These are phyloP conservation scores for Suhomyces faveliae DNA, from an alignment of 805 yeast species.

Conservation along the genomic window DNA sequence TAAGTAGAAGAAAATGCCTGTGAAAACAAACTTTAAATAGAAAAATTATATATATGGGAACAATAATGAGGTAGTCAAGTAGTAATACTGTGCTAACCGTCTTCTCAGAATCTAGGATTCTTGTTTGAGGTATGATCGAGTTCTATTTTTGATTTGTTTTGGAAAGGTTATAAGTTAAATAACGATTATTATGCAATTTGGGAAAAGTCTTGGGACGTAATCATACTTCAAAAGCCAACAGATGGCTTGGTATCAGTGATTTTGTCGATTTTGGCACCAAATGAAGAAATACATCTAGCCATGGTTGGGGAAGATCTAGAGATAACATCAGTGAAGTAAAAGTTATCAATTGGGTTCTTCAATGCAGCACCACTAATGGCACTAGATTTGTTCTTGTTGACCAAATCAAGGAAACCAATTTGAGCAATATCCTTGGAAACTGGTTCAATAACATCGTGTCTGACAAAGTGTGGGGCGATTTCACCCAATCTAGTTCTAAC, in stretches of 20 bases:
- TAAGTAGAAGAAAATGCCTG: slow-evolving; percentile 6
- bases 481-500: slow-evolving; percentile 69
- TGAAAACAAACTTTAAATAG: slow-evolving; percentile 4
- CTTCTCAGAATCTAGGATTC: not conserved
- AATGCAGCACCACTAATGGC: slow-evolving; percentile 46
- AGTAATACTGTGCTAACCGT: not conserved
- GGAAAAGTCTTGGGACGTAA: not conserved
- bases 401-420: slow-evolving; percentile 52
- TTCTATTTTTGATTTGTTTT: slow-evolving; percentile 1
- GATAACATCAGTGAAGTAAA: slow-evolving; percentile 84
- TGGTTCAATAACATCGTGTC: slow-evolving; percentile 74
- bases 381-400: slow-evolving; percentile 39
- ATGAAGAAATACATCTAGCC: slow-evolving; percentile 79
- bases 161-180: slow-evolving; percentile 3
- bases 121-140: not conserved
- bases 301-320: slow-evolving; percentile 86
- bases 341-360: slow-evolving; percentile 73
- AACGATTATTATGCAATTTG: slow-evolving; percentile 12
- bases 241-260: slow-evolving; percentile 47
- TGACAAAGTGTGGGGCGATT: slow-evolving; percentile 76
- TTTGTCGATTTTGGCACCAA: slow-evolving; percentile 66
- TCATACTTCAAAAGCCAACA: slow-evolving; percentile 27
- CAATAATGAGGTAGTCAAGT: slow-evolving; percentile 1
- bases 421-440: slow-evolving; percentile 55
- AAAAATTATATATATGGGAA: slow-evolving; percentile 4